phyloP scores from a whole-genome alignment of 1,284 basidiomycete genomes.

The Marasmius sp. region DNA sequence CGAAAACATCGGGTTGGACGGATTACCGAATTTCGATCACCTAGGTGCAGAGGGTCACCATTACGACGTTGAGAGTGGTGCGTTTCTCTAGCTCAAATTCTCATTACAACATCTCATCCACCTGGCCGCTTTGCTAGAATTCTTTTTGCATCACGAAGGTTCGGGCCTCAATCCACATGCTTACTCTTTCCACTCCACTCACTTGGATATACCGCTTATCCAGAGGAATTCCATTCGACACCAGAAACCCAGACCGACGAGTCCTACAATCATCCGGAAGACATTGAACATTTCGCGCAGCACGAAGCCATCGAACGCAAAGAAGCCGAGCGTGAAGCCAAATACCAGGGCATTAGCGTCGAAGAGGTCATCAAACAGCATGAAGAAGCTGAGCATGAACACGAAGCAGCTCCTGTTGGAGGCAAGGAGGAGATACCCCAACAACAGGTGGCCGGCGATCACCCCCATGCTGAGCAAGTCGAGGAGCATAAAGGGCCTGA shows the following conservation, averaged over 20 bases:
- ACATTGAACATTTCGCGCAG: conserved; percentile 83
- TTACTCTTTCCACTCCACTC: background rate
- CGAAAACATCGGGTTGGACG: conserved; percentile 72
- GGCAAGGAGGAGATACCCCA: conserved; percentile 20
- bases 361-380: conserved; percentile 63
- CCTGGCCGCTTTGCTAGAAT: conserved; percentile 41
- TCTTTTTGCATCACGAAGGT: conserved; percentile 95
- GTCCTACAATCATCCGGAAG: conserved; percentile 91
- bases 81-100: conserved; percentile 22
- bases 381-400: conserved; percentile 35
- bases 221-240: conserved; percentile 90
- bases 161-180: conserved; percentile 12
- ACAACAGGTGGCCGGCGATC: conserved; percentile 10
- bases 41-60: conserved; percentile 92
- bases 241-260: conserved; percentile 97
- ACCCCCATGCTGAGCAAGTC: conserved; percentile 35
- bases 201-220: conserved; percentile 1
- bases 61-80: conserved; percentile 87
- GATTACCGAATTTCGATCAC: conserved; percentile 84
- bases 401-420: conserved; percentile 22
- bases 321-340: conserved; percentile 83
- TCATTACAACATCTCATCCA: background rate
- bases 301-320: conserved; percentile 87
- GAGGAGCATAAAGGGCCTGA: conserved; percentile 17
- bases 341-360: conserved; percentile 77